Evolutionary conservation across 352 stramenopile species (phyloP).

Genomic region (Globisporangium spiculum): DNA sequence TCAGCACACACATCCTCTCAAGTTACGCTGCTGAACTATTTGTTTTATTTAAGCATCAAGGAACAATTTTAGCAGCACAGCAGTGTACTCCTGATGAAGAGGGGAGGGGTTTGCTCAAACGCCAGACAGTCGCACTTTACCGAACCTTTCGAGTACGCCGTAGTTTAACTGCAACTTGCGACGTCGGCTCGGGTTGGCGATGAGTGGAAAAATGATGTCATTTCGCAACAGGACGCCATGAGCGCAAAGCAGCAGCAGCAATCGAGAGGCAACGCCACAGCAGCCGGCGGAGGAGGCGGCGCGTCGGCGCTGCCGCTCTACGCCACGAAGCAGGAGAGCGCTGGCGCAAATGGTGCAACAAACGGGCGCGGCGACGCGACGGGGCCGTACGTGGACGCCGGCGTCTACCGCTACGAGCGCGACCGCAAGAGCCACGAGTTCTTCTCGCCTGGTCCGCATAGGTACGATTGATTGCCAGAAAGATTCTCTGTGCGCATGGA

Average conservation of each 20-base stretch:
- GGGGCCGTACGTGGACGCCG: conserved; percentile 47
- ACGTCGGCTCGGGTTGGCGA: no score
- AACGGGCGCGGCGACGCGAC: neutral
- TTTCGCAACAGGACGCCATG: conserved; percentile 13
- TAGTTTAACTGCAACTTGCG: conserved; percentile 2
- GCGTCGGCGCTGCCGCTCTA: conserved; percentile 7
- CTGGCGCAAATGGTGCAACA: neutral
- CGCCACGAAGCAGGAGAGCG: neutral
- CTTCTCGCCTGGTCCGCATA: conserved; percentile 69
- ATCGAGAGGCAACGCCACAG: neutral
- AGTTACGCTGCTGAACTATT: neutral
- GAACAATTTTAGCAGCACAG: neutral
- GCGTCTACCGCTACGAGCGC: conserved; percentile 75
- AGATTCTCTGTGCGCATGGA: neutral
- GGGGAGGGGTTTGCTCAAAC: conserved; percentile 5
- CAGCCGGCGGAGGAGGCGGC: neutral
- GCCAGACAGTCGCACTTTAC: conserved; percentile 14
- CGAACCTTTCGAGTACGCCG: neutral
- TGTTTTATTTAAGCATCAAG: no score
- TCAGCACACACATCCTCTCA: neutral
- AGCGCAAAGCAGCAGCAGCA: conserved; percentile 10
- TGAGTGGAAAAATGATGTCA: conserved; percentile 8
- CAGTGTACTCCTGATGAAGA: neutral
- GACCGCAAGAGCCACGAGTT: conserved; percentile 70
- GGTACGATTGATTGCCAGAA: conserved; percentile 18